Percentiles rank a stretch among this genome's conserved stretches.
These are phyloP conservation scores for Arthroderma sp. DNA, from an alignment of 2,329 filamentous ascomycete genomes.

Conservation along the genomic window DNA sequence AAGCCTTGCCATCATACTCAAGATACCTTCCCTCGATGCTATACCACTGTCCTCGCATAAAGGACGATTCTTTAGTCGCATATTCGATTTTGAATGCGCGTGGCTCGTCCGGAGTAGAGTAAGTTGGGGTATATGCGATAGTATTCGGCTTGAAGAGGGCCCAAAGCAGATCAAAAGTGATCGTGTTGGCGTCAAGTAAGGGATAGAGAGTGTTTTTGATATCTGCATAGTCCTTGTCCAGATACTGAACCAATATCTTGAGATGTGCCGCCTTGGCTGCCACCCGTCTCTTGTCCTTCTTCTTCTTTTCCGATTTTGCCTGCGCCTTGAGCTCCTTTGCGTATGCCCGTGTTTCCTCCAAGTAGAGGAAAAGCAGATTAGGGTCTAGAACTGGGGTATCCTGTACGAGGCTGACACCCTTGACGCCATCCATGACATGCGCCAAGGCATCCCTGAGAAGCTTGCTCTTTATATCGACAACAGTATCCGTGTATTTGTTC, in stretches of 20 bases:
- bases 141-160: constrained; percentile 80
- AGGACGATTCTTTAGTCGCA: constrained; percentile 54
- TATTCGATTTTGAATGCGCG: constrained; percentile 71
- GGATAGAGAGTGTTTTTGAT: constrained; percentile 70
- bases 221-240: constrained; percentile 69
- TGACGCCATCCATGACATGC: constrained; percentile 61
- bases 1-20: constrained; percentile 78
- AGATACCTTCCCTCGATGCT: constrained; percentile 62
- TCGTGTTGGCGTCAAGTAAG: constrained; percentile 66
- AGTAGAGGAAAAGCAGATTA: constrained; percentile 60
- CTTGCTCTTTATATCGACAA: constrained; percentile 78
- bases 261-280: constrained; percentile 36
- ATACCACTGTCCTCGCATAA: constrained; percentile 64
- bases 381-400: constrained; percentile 62
- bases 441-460: constrained; percentile 56
- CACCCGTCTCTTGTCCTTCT: constrained; percentile 26
- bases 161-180: constrained; percentile 82
- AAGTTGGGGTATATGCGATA: constrained; percentile 63
- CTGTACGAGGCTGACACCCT: constrained; percentile 66
- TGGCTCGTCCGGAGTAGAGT: constrained; percentile 62
- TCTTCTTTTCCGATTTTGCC: constrained; percentile 44
- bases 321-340: constrained; percentile 53
- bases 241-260: constrained; percentile 59
- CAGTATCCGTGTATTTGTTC: constrained; percentile 60
- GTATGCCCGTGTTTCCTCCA: constrained; percentile 58